Conservation (phyloP, 495 filamentous ascomycete species). For the Rhypophila decipiens region DNA sequence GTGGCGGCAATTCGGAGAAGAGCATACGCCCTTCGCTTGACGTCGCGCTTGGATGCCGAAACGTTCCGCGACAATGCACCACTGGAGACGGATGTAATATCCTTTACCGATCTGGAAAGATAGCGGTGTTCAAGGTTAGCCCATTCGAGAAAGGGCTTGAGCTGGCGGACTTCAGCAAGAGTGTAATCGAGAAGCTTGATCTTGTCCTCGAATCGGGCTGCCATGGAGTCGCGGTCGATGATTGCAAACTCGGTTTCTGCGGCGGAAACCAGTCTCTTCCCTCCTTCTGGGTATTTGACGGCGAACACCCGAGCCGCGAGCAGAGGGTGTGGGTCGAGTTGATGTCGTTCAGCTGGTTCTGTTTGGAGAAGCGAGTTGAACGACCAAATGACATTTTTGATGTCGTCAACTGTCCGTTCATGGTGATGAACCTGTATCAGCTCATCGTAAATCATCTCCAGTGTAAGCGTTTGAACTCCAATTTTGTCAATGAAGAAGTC, state of each 20-base stretch:
- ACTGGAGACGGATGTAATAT: slow-evolving; percentile 22
- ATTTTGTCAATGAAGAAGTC: slow-evolving; percentile 31
- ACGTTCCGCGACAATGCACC: slow-evolving; percentile 14
- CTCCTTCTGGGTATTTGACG: slow-evolving; percentile 15
- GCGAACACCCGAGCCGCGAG: slow-evolving; percentile 19
- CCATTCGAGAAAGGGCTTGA: slow-evolving; percentile 32
- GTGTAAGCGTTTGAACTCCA: slow-evolving; percentile 24
- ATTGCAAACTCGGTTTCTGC: slow-evolving; percentile 26
- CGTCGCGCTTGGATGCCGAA: slow-evolving; percentile 16
- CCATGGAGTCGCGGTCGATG: slow-evolving; percentile 28
- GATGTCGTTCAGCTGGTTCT: neutral
- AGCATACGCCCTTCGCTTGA: slow-evolving; percentile 30
- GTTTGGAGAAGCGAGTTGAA: slow-evolving; percentile 26
- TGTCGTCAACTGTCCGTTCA: slow-evolving; percentile 12
- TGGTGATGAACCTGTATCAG: slow-evolving; percentile 13
- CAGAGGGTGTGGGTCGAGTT: neutral
- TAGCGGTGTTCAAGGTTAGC: slow-evolving; percentile 25
- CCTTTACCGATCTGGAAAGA: slow-evolving; percentile 28
- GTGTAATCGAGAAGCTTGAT: slow-evolving; percentile 33
- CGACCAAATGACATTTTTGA: slow-evolving; percentile 30
- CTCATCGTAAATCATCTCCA: slow-evolving; percentile 29
- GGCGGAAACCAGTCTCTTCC: slow-evolving; percentile 4
- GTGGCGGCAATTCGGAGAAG: slow-evolving; percentile 29
- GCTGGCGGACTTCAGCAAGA: slow-evolving; percentile 23
- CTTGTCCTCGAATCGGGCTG: slow-evolving; percentile 18